Conservation (phyloP, 2,329 filamentous ascomycete genomes). For the Colletotrichum australisinense region DNA sequence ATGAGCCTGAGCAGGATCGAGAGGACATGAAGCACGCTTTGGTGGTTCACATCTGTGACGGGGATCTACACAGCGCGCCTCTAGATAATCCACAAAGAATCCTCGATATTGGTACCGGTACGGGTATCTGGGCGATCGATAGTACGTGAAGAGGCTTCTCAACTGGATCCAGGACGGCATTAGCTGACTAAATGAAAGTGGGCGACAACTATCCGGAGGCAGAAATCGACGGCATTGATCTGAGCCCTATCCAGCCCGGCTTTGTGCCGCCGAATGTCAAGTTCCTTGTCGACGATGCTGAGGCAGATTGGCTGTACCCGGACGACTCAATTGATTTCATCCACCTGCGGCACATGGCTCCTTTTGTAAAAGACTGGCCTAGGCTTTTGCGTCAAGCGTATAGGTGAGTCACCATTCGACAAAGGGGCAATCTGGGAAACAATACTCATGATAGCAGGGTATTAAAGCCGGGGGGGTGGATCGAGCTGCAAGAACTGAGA, state of each 20-base stretch:
- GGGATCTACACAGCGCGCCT: slow-evolving; percentile 54
- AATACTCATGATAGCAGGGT: neutral
- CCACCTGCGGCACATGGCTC: slow-evolving; percentile 48
- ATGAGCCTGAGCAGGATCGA: neutral
- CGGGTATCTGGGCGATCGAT: neutral
- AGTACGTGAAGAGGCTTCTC: neutral
- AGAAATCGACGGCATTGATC: slow-evolving; percentile 16
- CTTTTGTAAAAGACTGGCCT: slow-evolving; percentile 42
- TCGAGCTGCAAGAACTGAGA: neutral
- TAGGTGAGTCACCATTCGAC: neutral
- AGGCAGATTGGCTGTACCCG: slow-evolving; percentile 39
- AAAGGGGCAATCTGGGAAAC: no score
- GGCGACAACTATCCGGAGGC: neutral
- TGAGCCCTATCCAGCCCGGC: slow-evolving; percentile 21
- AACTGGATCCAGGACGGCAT: no score
- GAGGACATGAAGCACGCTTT: slow-evolving; percentile 54
- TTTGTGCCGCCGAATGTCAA: slow-evolving; percentile 40
- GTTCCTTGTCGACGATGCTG: slow-evolving; percentile 42
- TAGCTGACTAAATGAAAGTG: neutral
- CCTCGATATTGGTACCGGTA: neutral
- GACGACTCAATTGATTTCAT: slow-evolving; percentile 44
- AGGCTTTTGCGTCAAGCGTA: neutral
- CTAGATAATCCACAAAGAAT: slow-evolving; percentile 38
- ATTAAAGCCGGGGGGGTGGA: neutral
- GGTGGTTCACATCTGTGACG: slow-evolving; percentile 47